Conservation (phyloP, 768 basidiomycete genomes). For the Leucogyrophana mollusca region DNA sequence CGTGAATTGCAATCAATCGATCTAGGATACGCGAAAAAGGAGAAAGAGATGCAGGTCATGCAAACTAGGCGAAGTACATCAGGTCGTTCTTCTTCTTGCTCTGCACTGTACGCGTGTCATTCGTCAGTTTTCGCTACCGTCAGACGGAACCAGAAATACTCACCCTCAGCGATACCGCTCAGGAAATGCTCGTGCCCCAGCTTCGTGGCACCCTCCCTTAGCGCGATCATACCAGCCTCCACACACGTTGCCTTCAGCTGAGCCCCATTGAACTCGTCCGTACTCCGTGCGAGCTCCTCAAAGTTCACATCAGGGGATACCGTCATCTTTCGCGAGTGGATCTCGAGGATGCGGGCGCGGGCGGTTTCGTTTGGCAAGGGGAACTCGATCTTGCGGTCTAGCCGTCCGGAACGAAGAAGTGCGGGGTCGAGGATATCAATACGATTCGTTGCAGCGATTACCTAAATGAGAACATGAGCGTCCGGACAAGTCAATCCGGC, state of each 20-base stretch:
- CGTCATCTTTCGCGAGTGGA: constrained; percentile 96
- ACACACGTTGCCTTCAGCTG: constrained; percentile 98
- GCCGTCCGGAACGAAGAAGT: constrained; percentile 94
- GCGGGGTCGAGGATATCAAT: constrained; percentile 99
- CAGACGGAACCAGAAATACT: constrained; percentile 18
- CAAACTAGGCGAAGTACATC: constrained; percentile 82
- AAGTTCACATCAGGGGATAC: constrained; percentile 88
- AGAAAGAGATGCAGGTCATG: not conserved
- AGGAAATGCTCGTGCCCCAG: constrained; percentile 95
- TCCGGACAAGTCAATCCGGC: not conserved
- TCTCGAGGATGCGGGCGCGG: constrained; percentile 94
- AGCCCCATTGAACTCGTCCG: constrained; percentile 98
- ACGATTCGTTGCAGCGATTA: constrained; percentile 97
- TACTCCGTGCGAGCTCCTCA: constrained; percentile 93
- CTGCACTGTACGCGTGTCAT: constrained; percentile 63
- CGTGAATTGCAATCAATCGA: not conserved
- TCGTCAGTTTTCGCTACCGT: constrained; percentile 17
- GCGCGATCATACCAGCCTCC: constrained; percentile 98
- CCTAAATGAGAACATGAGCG: constrained; percentile 44
- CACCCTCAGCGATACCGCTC: constrained; percentile 86
- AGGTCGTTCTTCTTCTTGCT: constrained; percentile 99
- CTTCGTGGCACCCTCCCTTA: constrained; percentile 88
- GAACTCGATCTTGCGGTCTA: constrained; percentile 99
- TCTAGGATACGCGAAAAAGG: not conserved
- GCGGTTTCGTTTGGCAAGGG: constrained; percentile 95